Evolutionary conservation across 305 asterid species (phyloP), one percentile per base, ranked within the genome.

Genomic region (Fraxinus sp.): DNA sequence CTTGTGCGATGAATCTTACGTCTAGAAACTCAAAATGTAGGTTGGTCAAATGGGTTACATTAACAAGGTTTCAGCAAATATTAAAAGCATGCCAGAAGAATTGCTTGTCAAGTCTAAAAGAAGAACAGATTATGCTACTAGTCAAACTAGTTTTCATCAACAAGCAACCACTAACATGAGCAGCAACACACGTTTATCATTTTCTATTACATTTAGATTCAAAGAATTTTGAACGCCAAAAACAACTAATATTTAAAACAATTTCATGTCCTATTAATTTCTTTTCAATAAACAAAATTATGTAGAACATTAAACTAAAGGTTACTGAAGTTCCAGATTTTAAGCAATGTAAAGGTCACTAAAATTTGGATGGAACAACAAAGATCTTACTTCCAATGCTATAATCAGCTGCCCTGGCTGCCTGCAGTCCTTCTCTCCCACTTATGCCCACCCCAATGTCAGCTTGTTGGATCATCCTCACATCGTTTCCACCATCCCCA

Each of bases 401-500:
- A 89, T 96, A 96, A 88, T 96, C 99, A 87, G 99, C 98, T 84
- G 99, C 99, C 88, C 99, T 91, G 84, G 99, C 97, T 24, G 99
- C 99, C 87, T 96, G 99, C 87, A 96, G 87, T 83, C 99, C 99
- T 92, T 96, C 99, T 88, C 97, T 91, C 83, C 99, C 99, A 83
- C 99, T 96, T 88, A 96, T 96, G 88, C 99, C 99, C 83, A 96
- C 98, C 79, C 99, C 99, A 85, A 96, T 93, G 84, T 96, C 98
- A 84, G 99, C 99, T 92, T 96, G 99, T 83, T 96, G 99, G 83
- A 96, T 96, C 99, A 96, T 96, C 86, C 98, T 91, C 85, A 96
- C 99, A 87, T 96, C 99, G 88, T 96, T 96, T 83, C 99, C 99
- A 81, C 99, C 99, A 87, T 96, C 99, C 68, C 99, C 99, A 83